Evolutionary conservation across 148 eudicot species (phyloP).

Genomic region (Chenopodium berlandieri): DNA sequence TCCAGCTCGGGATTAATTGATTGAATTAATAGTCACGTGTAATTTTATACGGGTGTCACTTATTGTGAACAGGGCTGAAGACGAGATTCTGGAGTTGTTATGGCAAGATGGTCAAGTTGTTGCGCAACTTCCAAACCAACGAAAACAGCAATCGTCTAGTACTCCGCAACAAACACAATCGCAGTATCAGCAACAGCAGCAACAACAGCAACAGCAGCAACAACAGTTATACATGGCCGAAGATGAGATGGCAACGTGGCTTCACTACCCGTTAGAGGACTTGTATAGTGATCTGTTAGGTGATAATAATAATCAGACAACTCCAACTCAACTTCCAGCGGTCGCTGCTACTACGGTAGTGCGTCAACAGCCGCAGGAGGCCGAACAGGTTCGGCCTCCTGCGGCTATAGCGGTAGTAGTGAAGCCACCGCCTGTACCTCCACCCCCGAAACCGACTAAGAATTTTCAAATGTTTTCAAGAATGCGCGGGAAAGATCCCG

Average conservation of each 20-base stretch:
- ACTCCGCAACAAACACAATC: conserved; percentile 15
- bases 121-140: conserved; percentile 45
- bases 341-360: background rate
- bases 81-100: conserved; percentile 59
- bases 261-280: conserved; percentile 58
- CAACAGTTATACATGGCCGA: conserved; percentile 47
- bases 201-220: background rate
- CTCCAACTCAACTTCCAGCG: conserved; percentile 9
- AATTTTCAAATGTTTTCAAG: conserved; percentile 45
- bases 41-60: no score
- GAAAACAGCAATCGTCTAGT: conserved; percentile 23
- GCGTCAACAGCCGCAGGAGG: background rate
- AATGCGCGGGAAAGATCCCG: conserved; percentile 23
- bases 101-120: conserved; percentile 65
- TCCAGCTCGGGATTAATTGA: no score
- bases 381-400: conserved; percentile 11
- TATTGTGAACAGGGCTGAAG: conserved; percentile 40
- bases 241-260: conserved; percentile 76
- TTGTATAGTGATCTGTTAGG: conserved; percentile 47
- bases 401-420: background rate
- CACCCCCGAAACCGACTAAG: background rate
- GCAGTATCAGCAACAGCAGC: background rate
- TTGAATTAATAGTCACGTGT: no score
- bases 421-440: conserved; percentile 6
- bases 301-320: conserved; percentile 15